Percentiles rank a stretch among this genome's conserved stretches.
Conservation (phyloP, 345 rosid genomes). For the Gossypium herbaceum region DNA sequence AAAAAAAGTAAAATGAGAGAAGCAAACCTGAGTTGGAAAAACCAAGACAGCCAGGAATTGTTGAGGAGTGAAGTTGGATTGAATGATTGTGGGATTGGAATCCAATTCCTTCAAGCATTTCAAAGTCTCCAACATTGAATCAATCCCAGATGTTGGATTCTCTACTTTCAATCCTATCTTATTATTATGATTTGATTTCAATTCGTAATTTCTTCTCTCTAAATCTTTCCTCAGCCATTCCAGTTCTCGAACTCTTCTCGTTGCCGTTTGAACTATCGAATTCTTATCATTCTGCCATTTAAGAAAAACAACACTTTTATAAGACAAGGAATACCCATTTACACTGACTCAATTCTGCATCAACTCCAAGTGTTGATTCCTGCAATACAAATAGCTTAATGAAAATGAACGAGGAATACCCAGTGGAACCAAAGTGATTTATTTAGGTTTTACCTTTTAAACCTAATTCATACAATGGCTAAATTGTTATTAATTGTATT, state of each 20-base stretch:
- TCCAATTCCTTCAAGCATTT: conserved; percentile 41
- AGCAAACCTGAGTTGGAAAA: conserved; percentile 41
- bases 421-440: too few relatives aligned
- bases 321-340: too few relatives aligned
- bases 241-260: conserved; percentile 39
- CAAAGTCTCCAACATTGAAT: conserved; percentile 56
- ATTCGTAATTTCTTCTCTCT: conserved; percentile 32
- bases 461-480: too few relatives aligned
- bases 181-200: conserved; percentile 25
- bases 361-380: too few relatives aligned
- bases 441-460: too few relatives aligned
- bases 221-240: conserved; percentile 32
- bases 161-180: conserved; percentile 36
- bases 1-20: too few relatives aligned
- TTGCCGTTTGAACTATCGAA: conserved; percentile 43
- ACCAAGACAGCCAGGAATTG: conserved; percentile 37
- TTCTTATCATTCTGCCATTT: conserved; percentile 54
- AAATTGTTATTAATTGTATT: too few relatives aligned
- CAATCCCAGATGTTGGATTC: conserved; percentile 54
- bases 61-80: conserved; percentile 33
- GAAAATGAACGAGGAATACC: too few relatives aligned
- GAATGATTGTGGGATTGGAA: conserved; percentile 28
- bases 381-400: too few relatives aligned
- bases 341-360: too few relatives aligned
- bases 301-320: neutral